Percentiles rank a stretch among this genome's conserved stretches.
phyloP scores from a whole-genome alignment of 768 basidiomycete genomes.

The Tulasnella calospora region DNA sequence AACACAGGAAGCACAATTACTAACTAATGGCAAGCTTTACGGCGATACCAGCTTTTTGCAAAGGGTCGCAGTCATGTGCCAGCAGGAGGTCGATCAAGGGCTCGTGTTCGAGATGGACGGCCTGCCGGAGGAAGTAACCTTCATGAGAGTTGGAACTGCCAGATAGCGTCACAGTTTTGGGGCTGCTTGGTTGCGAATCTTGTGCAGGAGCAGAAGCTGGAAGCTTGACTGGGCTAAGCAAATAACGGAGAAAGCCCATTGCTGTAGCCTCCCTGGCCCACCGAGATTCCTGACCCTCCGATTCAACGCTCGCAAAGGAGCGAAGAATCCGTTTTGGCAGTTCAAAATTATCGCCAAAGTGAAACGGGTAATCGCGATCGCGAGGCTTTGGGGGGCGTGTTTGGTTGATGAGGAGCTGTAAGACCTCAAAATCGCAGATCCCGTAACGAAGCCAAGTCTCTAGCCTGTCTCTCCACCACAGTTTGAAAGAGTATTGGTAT shows the following conservation, averaged over 20 bases:
- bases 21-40: constrained; percentile 70
- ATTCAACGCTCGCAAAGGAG: not conserved
- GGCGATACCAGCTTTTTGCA: constrained; percentile 55
- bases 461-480: constrained; percentile 15
- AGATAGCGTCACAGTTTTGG: not conserved
- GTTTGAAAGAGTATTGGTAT: not conserved
- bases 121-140: constrained; percentile 78
- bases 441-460: constrained; percentile 27
- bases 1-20: not conserved
- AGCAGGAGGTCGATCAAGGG: constrained; percentile 70
- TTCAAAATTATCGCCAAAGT: not conserved
- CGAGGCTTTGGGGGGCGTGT: not conserved
- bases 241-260: constrained; percentile 33
- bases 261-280: not conserved
- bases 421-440: constrained; percentile 34
- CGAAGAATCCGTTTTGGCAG: not conserved
- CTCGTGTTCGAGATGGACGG: constrained; percentile 59
- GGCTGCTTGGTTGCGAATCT: not conserved
- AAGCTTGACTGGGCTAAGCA: constrained; percentile 36
- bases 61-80: constrained; percentile 64
- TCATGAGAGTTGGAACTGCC: constrained; percentile 51
- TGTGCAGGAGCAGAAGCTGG: not conserved
- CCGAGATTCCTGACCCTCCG: not conserved
- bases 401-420: constrained; percentile 8
- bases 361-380: not conserved